Evolutionary conservation across 2,329 filamentous ascomycete species (phyloP), one percentile per base, ranked within the genome.

Genomic region (Pleoardoris graminearum): DNA sequence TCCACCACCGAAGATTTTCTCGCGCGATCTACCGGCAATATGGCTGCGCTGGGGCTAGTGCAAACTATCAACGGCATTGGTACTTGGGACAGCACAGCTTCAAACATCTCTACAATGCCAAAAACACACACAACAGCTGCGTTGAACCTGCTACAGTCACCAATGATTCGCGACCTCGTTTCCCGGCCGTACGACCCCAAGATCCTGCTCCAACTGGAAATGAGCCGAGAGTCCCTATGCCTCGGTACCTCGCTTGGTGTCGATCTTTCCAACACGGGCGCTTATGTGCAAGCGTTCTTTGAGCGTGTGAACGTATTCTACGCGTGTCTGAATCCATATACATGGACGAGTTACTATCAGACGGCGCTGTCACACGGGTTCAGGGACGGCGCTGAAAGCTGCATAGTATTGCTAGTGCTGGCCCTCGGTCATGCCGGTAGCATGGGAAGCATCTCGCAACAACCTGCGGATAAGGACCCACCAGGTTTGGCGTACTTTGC

Each of bases 221-320:
- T 93, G 85, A 85, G 85, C 4, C 82, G 90, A 47, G 87, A 90
- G 62, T 87, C 89, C n/a, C 78, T 93, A 10, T 82, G 85, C 58
- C 70, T 83, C 49, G 75, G 72, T 48, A 70, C 76, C 1, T 83
- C 83, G 14, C 76, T 87, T 41, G 85, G 85, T 11, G 80, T 91
- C 53, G 88, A 91, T 69, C 75, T 92, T 37, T 87, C 86, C 38
- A 90, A 91, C 67, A 88, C 86, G 1, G 82, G 85, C 41, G 81
- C 85, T 3, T 92, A 91, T 69, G 87, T 90, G 35, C 85, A 89
- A 66, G 86, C 89, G 1, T 93, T 90, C 71, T 94, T 93, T 65
- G 85, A 88, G 52, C 81, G 87, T 36, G 90, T 91, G 54, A 93
- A 93, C 59, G 81, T 91, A 3, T 93, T 90, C 87, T 93, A 93